Evolutionary conservation across 2,329 filamentous ascomycete species (phyloP).

Genomic region (Fusarium nygamai): DNA sequence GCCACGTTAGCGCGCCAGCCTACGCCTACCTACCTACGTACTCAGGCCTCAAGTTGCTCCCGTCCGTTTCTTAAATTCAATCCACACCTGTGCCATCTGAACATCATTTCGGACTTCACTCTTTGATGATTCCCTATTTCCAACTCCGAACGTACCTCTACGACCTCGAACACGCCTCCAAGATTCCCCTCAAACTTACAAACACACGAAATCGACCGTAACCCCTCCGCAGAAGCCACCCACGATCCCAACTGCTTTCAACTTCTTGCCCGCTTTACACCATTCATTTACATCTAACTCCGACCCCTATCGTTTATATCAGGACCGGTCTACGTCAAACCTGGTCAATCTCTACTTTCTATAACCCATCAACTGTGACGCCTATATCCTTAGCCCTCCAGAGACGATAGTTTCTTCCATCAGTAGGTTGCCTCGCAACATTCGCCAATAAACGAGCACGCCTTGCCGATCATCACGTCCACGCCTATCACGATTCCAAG

Average conservation of each 20-base stretch:
- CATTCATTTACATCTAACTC: slow-evolving; percentile 5
- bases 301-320: slow-evolving; percentile 17
- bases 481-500: not conserved
- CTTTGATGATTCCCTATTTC: not conserved
- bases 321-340: not conserved
- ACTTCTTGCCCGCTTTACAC: slow-evolving; percentile 27
- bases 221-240: not conserved
- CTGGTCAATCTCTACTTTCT: not conserved
- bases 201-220: not conserved
- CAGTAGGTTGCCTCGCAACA: slow-evolving; percentile 5
- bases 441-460: not conserved
- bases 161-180: not conserved
- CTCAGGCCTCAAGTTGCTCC: slow-evolving; percentile 11
- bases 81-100: slow-evolving; percentile 14
- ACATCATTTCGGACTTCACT: slow-evolving; percentile 25
- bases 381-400: not conserved
- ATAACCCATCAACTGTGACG: not conserved
- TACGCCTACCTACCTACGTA: slow-evolving; percentile 2
- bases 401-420: not conserved
- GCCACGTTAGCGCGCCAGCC: slow-evolving; percentile 36
- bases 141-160: not conserved
- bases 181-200: not conserved
- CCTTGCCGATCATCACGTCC: not conserved
- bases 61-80: slow-evolving; percentile 28
- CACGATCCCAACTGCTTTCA: slow-evolving; percentile 2